Base-by-base conservation (phyloP, 2,329 filamentous ascomycete genomes). In the Colletotrichum melonis region DNA sequence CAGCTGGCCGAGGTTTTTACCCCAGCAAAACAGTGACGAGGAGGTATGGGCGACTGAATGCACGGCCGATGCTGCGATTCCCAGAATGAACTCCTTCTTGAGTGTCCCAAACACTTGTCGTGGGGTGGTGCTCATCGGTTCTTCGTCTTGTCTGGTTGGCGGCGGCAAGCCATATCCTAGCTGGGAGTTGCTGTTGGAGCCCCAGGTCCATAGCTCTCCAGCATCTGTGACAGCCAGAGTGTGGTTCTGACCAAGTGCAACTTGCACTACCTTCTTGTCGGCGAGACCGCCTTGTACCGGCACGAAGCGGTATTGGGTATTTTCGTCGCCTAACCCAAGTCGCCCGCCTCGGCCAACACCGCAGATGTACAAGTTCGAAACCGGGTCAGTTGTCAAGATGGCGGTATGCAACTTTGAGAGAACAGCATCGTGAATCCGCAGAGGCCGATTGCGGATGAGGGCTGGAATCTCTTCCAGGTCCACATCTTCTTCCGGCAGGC, bases 141-240 rank as follows among this genome's bases (percentile, higher is more conserved):
- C 94, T 77, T 98, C 94, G 64, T 98, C 94, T 66, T 90, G 89
- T 76, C 91, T 88, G 9, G 86, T 82, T 1, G 92, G 89, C 19
- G 87, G 82, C 9, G 95, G 94, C 19, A 98, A 85, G 22, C 89
- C 85, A 80, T 98, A 98, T 5, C 97, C 97, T 16, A 99, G 88
- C 80, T 98, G 96, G 1, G 93, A 95, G 79, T 91, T 92, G 8
- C 89, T 91, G 78, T 98, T 98, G 76, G 93, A 94, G 8, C 97
- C 97, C 97, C 97, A 99, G 1, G 95, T 97, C 86, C 94, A 98
- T 6, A 98, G 90, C 76, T 97, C 94, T n/a, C 97, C 96, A 66
- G 92, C 88, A n/a, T 92, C 92, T 4, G 94, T 93, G 6, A 98
- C 86, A 1, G 95, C 96, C 80, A 99, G 87, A 3, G 93, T 94